Percentiles rank a stretch among this genome's conserved stretches.
Conservation (phyloP, 164 flowering plant species). For the Houttuynia cordata region DNA sequence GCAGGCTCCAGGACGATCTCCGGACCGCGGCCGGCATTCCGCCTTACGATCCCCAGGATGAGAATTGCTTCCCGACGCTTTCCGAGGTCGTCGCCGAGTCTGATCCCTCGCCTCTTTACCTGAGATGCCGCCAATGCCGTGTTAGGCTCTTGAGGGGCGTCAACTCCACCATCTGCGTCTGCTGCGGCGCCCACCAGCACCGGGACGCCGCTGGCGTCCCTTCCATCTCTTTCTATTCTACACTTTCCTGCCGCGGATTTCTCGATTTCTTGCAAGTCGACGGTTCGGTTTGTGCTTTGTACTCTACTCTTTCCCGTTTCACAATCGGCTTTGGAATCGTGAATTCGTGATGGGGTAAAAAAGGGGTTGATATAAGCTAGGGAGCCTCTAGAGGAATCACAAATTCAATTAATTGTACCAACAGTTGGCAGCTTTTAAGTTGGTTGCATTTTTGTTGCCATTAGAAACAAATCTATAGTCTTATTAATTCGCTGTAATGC, state of each 20-base stretch:
- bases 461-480: no score
- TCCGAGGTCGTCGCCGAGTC: conserved; percentile 25
- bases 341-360: no score
- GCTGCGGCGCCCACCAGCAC: conserved; percentile 35
- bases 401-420: no score
- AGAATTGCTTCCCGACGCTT: conserved; percentile 29
- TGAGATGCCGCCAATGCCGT: conserved; percentile 53
- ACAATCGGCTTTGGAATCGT: no score
- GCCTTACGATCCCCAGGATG: conserved; percentile 34
- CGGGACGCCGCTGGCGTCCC: conserved; percentile 39
- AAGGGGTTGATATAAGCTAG: no score
- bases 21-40: conserved; percentile 36
- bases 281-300: conserved; percentile 48
- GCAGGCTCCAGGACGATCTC: conserved; percentile 28
- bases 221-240: conserved; percentile 42
- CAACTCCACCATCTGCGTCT: conserved; percentile 44
- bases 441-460: no score
- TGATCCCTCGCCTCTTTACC: conserved; percentile 49
- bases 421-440: no score
- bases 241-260: conserved; percentile 44
- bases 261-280: conserved; percentile 46
- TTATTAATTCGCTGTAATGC: no score
- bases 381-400: no score
- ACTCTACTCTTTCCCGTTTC: no score
- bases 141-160: conserved; percentile 47